phyloP scores from a whole-genome alignment of 805 yeast species.

The Dipodascopsis tothii region DNA sequence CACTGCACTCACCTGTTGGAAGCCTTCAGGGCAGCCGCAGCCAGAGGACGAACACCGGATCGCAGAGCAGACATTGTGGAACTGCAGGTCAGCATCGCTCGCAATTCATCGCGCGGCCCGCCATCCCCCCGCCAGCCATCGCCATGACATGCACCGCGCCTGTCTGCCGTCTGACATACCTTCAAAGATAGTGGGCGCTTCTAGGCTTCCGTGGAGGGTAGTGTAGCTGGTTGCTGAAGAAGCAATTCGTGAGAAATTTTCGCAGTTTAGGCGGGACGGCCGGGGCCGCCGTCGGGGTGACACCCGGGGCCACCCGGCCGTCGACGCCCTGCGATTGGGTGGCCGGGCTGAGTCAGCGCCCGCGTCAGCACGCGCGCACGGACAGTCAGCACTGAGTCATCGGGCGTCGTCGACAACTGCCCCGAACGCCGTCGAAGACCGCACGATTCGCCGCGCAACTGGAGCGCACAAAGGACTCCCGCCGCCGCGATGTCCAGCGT shows the following conservation, averaged over 20 bases:
- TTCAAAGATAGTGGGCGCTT: no score
- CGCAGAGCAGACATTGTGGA: constrained; percentile 28
- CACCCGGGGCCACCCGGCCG: not conserved
- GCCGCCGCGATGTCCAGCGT: constrained; percentile 55
- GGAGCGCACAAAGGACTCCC: constrained; percentile 4
- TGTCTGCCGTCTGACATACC: no score
- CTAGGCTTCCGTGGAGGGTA: not conserved
- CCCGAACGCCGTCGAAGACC: no score
- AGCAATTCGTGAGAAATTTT: not conserved
- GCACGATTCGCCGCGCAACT: constrained; percentile 11
- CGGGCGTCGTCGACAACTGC: no score
- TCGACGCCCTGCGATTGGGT: not conserved
- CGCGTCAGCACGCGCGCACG: no score
- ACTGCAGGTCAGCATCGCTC: constrained; percentile 2
- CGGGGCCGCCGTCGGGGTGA: not conserved
- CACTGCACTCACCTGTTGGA: constrained; percentile 24
- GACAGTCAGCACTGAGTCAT: no score
- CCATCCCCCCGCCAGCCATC: no score
- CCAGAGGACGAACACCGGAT: constrained; percentile 25
- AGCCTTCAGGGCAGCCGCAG: constrained; percentile 25
- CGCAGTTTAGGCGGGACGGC: not conserved
- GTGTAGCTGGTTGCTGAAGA: not conserved
- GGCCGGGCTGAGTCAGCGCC: no score
- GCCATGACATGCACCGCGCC: no score
- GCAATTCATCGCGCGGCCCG: not conserved